Evolutionary conservation across 352 stramenopile genomes (phyloP), one percentile per base, ranked within the genome.

Genomic region (Globisporangium emineosum): DNA sequence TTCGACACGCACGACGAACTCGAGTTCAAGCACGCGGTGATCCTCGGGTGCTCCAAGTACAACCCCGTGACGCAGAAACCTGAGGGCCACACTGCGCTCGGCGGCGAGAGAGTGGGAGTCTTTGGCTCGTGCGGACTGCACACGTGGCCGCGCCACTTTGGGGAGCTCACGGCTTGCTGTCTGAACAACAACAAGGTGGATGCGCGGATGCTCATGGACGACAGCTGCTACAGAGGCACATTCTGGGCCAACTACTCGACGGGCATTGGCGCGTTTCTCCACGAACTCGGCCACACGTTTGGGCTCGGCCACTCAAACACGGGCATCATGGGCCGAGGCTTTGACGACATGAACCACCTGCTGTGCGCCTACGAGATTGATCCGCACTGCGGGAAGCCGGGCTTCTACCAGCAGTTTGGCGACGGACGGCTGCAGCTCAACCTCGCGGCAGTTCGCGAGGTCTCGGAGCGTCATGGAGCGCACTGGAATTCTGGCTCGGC

Each of bases 321-420:
- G 27, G 81, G 81, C 8, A 87, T 91, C 62, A 91, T 91, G 81
- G 72, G 70, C 17, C 72, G 79, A 29, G 83, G 83, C 10, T 92
- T 92, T 70, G 79, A 90, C 50, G 81, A 92, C 33, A 83, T 90
- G 78, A 90, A 90, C 54, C 74, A 69, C 6, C 49, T 91, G 25
- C 71, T 89, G 32, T 79, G 72, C 19, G 71, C 78, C 13, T 86
- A 78, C 43, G 57, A 83, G 56, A 66, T 73, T 12, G 66, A 75
- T 7, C 47, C 73, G 3, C 57, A 61, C 5, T 74, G 68, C n/a
- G 72, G 66, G 0, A 73, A 71, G 43, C 57, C 80, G 2, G 68
- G 73, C 3, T 73, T 72, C 30, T 64, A 60, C 15, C 64, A 71
- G 23, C 35, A 64, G 35, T 59, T 45, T 21, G 32, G 35, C 13